phyloP scores from a whole-genome alignment of 331 rosid species.

The Spiraea crenata region DNA sequence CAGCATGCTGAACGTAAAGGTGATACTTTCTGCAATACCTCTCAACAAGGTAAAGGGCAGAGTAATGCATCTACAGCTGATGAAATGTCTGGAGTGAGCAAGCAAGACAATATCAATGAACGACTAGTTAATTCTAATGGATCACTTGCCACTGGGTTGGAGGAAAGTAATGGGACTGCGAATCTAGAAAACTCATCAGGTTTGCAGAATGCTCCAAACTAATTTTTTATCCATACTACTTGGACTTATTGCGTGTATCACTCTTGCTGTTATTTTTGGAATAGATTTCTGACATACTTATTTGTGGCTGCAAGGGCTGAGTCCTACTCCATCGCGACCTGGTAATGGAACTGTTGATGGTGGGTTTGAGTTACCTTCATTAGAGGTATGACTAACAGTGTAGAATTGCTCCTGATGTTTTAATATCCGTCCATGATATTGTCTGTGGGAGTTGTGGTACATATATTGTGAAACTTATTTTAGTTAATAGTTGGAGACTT shows the following conservation, averaged over 20 bases:
- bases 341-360: slow-evolving; percentile 54
- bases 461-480: background rate
- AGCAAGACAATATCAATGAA: slow-evolving; percentile 57
- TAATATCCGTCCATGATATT: slow-evolving; percentile 5
- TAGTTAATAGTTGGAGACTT: background rate
- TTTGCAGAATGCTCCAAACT: slow-evolving; percentile 37
- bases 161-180: slow-evolving; percentile 61
- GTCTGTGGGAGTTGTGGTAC: background rate
- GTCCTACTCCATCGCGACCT: slow-evolving; percentile 53
- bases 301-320: slow-evolving; percentile 46
- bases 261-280: slow-evolving; percentile 19
- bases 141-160: slow-evolving; percentile 49
- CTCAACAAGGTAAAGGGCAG: slow-evolving; percentile 50
- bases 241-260: slow-evolving; percentile 18
- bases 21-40: slow-evolving; percentile 41
- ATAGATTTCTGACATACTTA: slow-evolving; percentile 35
- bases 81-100: slow-evolving; percentile 60
- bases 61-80: slow-evolving; percentile 48
- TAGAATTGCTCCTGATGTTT: background rate
- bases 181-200: slow-evolving; percentile 69
- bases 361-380: slow-evolving; percentile 61
- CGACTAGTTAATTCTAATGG: slow-evolving; percentile 50
- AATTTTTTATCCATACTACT: slow-evolving; percentile 17
- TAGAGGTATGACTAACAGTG: slow-evolving; percentile 56
- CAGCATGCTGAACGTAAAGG: slow-evolving; percentile 45